Conservation (phyloP, 2,329 filamentous ascomycete species). For the Myriangium duriaei region DNA sequence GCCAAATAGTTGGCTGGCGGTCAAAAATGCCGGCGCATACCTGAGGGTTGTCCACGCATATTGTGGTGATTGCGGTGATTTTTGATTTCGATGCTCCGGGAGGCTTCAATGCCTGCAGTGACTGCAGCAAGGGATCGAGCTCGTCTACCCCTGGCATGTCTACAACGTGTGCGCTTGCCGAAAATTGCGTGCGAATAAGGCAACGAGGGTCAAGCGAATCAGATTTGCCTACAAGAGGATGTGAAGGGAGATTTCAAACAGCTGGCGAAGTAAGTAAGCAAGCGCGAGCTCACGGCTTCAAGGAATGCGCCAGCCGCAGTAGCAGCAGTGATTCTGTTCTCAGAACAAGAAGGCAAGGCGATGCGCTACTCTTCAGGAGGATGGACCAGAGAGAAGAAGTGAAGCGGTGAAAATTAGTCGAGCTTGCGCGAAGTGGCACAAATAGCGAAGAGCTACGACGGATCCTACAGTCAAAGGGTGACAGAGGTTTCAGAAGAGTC, state of each 20-base stretch:
- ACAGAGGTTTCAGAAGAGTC: not conserved
- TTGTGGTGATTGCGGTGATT: constrained; percentile 72
- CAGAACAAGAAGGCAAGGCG: not conserved
- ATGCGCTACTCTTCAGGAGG: not conserved
- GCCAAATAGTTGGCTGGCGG: constrained; percentile 16
- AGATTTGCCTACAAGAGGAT: no score
- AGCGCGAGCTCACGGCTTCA: no score
- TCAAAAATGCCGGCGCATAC: constrained; percentile 39
- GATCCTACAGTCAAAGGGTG: not conserved
- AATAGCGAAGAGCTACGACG: not conserved
- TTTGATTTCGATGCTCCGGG: constrained; percentile 90
- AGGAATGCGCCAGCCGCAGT: no score
- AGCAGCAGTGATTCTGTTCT: not conserved
- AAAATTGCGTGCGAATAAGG: not conserved
- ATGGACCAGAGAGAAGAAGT: not conserved
- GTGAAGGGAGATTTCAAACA: no score
- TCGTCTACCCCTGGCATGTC: constrained; percentile 52
- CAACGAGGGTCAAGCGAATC: not conserved
- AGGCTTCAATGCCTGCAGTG: constrained; percentile 80
- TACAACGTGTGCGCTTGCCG: constrained; percentile 10
- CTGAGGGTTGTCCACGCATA: constrained; percentile 84
- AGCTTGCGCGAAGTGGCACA: no score
- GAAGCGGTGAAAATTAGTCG: not conserved
- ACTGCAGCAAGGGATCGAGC: constrained; percentile 78
- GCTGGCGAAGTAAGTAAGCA: no score